Base-by-base conservation (phyloP, 371 early-diverging fungal genomes). In the Circinella minor region DNA sequence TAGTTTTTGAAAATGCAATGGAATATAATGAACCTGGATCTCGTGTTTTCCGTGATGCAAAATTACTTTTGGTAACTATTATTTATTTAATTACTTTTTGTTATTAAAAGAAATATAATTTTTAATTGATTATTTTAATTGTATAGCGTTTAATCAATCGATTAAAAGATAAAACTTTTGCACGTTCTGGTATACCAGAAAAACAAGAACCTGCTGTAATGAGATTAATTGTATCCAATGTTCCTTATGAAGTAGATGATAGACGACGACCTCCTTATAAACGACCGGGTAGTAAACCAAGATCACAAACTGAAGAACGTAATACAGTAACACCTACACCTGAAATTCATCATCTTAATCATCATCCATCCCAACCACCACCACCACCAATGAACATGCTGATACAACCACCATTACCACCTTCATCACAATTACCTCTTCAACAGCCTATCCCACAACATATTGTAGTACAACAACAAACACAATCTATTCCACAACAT, bases 1-100 rank as follows among this genome's bases (percentile, higher is more conserved):
- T 81, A 27, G 86, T 94, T 39, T 92, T 93, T 76, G 88, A 90
- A 55, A 94, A 94, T 71, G 94, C 94, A 0, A 84, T 89, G 72
- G 87, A 82, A 18, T 94, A 89, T 69, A 93, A 93, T 72, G 92
- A 91, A 73, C 85, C 88, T 37, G 85, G 85, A 9, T 93, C 93
- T 10, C 87, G 89, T 61, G 85, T 93, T 18, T 91, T 87, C 71
- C 82, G 89, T 49, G 90, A 91, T 55, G 92, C 92, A 20, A 86
- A 88, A 48, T 67, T 83, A 2, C 77, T 92, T 17, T 78, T 84
- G 71, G 84, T 81, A 79, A 69, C 61, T 43, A 14, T 15, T 13
- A 51, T 17, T 17, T n/a, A 51, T 15, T 8, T 54, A 5, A 15
- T 54, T 6, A 43, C 43, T 43, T 9, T 43, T 6, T 1, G 1